Evolutionary conservation across 192 early-diverging fungal species (phyloP).

Genomic region (Backusella macrospora): DNA sequence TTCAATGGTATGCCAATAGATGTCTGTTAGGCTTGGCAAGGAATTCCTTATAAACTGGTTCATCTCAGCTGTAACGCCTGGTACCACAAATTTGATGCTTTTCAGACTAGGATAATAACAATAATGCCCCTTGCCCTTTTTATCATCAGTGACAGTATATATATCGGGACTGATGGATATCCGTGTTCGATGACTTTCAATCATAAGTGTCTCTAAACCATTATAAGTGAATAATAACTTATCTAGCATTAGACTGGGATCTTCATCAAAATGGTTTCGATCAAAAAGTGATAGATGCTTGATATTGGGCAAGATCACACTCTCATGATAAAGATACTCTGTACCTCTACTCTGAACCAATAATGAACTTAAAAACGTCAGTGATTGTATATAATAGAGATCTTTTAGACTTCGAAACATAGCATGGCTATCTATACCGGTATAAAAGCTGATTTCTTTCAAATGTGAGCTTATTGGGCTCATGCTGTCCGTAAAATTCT

Average conservation of each 20-base stretch:
- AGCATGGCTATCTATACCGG: background rate
- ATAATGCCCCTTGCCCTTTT: too few relatives aligned
- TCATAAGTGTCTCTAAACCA: background rate
- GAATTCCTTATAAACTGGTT: background rate
- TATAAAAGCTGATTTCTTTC: background rate
- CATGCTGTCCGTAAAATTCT: background rate
- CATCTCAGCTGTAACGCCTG: background rate
- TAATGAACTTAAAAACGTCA: background rate
- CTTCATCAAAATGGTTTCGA: background rate
- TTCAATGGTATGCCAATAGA: background rate
- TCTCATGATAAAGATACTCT: background rate
- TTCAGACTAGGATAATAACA: background rate
- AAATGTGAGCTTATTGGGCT: background rate
- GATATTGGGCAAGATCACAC: background rate
- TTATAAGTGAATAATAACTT: background rate
- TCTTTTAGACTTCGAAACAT: background rate
- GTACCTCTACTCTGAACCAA: constrained; percentile 4
- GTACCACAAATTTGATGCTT: background rate
- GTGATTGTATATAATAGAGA: background rate
- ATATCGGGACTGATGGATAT: background rate
- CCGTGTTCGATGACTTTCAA: background rate
- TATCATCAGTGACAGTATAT: background rate
- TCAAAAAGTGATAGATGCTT: background rate
- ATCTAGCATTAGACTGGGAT: background rate
- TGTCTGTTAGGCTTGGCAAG: background rate